Percentiles rank a stretch among this genome's conserved stretches.
Evolutionary conservation across 1,284 basidiomycete species (phyloP).

Genomic region (Trichosporon inkin): DNA sequence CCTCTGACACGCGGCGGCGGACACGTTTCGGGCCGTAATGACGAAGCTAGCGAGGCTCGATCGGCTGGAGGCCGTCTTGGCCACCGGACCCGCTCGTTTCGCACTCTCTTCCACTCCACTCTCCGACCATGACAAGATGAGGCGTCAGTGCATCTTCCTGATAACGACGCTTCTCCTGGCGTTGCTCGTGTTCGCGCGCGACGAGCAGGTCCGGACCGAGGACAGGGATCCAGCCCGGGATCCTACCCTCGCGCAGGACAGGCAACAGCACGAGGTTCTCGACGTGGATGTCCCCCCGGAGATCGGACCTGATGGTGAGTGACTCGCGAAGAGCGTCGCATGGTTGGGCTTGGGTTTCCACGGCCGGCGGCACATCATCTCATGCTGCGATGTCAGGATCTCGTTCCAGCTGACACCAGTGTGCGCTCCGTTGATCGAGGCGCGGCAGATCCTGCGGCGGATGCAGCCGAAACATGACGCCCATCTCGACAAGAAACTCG

Average conservation of each 20-base stretch:
- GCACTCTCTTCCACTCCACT: neutral
- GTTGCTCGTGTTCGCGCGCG: neutral
- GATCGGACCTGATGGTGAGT: neutral
- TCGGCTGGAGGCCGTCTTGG: neutral
- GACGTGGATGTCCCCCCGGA: neutral
- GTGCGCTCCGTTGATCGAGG: conserved; percentile 33
- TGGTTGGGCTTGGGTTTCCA: too few species aligned
- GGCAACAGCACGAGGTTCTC: neutral
- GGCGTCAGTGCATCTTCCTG: neutral
- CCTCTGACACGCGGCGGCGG: neutral
- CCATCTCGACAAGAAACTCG: conserved; percentile 31
- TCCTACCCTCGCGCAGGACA: neutral
- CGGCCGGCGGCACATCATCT: too few species aligned
- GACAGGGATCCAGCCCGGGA: neutral
- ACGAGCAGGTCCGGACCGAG: neutral
- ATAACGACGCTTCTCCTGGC: conserved; percentile 4
- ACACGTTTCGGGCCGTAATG: neutral
- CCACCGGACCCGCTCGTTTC: neutral
- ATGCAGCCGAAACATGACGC: conserved; percentile 29
- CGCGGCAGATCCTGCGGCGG: conserved; percentile 26
- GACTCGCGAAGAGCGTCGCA: neutral
- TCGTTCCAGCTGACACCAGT: conserved; percentile 10
- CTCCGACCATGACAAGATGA: conserved; percentile 6
- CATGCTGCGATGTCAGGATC: too few species aligned
- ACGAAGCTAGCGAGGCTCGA: neutral